phyloP scores from a whole-genome alignment of 768 basidiomycete species.

The Boletus subparvulus region DNA sequence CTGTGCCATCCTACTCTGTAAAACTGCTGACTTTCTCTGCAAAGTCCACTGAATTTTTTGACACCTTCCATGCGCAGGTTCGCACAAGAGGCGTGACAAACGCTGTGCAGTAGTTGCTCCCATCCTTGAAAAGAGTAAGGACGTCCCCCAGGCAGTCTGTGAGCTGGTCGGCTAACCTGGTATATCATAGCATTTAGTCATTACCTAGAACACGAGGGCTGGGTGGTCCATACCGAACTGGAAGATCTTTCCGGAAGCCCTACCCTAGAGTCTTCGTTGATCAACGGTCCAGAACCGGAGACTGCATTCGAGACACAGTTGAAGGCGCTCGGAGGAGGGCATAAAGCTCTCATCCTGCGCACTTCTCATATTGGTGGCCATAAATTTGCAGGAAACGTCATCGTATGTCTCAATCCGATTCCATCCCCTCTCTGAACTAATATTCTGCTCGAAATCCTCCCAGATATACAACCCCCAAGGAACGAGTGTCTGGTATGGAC shows the following conservation, averaged over 20 bases:
- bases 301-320: slow-evolving; percentile 48
- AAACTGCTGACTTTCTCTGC: slow-evolving; percentile 22
- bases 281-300: slow-evolving; percentile 43
- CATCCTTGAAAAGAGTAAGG: slow-evolving; percentile 71
- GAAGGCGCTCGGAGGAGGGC: slow-evolving; percentile 49
- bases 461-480: slow-evolving; percentile 89
- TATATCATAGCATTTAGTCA: slow-evolving; percentile 53
- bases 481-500: slow-evolving; percentile 89
- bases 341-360: slow-evolving; percentile 78
- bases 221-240: slow-evolving; percentile 74
- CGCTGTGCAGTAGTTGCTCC: slow-evolving; percentile 87
- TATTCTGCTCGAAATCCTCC: not conserved
- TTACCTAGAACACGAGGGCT: slow-evolving; percentile 63
- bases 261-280: slow-evolving; percentile 25
- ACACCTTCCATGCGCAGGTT: slow-evolving; percentile 51
- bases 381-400: slow-evolving; percentile 87
- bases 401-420: slow-evolving; percentile 53
- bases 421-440: not conserved
- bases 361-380: slow-evolving; percentile 94
- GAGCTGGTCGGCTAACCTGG: slow-evolving; percentile 3
- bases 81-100: slow-evolving; percentile 91
- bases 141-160: slow-evolving; percentile 13
- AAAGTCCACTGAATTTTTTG: not conserved
- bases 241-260: slow-evolving; percentile 49
- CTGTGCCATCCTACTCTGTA: slow-evolving; percentile 87